phyloP scores from a whole-genome alignment of 495 filamentous ascomycete species.

The Talaromyces adpressus region DNA sequence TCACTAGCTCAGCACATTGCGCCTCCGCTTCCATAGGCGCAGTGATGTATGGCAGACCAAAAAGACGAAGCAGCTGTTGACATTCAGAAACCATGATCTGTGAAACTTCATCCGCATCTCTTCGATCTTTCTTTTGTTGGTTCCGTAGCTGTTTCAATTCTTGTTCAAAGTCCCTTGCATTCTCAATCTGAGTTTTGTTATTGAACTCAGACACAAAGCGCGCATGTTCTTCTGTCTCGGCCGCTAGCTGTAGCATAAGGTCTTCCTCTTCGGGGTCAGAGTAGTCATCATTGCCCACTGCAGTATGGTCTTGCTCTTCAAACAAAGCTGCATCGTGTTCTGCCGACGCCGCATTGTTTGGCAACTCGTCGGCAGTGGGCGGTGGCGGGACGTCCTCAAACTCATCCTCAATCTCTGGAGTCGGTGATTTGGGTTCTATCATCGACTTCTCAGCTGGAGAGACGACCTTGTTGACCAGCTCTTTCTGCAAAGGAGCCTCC shows the following conservation, averaged over 20 bases:
- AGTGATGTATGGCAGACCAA: conserved; percentile 92
- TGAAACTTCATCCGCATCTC: conserved; percentile 93
- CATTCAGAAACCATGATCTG: conserved; percentile 93
- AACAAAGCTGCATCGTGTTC: conserved; percentile 23
- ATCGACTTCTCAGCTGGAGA: conserved; percentile 8
- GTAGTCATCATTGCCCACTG: conserved; percentile 41
- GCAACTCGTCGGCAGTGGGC: background rate
- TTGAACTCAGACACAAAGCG: conserved; percentile 85
- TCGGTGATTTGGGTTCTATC: conserved; percentile 29
- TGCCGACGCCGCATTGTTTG: background rate
- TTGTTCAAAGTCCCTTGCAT: conserved; percentile 69
- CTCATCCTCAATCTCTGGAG: conserved; percentile 30
- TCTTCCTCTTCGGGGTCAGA: conserved; percentile 91
- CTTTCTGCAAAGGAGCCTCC: background rate
- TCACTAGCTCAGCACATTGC: conserved; percentile 88
- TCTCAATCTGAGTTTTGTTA: conserved; percentile 49
- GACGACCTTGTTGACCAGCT: background rate
- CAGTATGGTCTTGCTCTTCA: conserved; percentile 14
- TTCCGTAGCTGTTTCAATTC: conserved; percentile 79
- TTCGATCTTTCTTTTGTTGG: conserved; percentile 93
- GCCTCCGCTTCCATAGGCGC: conserved; percentile 99
- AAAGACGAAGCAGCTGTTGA: conserved; percentile 81
- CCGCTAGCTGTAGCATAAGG: conserved; percentile 72
- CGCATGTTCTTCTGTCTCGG: conserved; percentile 86
- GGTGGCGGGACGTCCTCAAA: background rate